Conservation (phyloP, 768 basidiomycete genomes). For the Auricularia heimuer region DNA sequence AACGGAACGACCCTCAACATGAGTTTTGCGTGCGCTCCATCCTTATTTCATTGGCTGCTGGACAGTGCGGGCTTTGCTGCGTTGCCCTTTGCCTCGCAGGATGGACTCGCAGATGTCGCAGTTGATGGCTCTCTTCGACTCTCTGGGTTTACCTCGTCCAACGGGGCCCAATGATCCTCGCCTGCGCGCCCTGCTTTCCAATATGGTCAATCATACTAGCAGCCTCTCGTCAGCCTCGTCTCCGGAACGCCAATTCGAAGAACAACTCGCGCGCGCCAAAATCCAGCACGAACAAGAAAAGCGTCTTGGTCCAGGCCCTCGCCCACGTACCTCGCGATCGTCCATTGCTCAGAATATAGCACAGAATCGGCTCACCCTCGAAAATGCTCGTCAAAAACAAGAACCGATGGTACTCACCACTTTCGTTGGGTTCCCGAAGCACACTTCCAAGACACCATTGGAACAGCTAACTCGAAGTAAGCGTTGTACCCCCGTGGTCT, state of each 20-base stretch:
- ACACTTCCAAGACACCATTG: background rate
- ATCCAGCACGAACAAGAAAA: background rate
- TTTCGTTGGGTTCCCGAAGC: background rate
- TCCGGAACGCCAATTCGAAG: background rate
- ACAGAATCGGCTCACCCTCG: background rate
- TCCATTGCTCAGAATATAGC: background rate
- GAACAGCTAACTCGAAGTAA: background rate
- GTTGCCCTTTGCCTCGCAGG: no score
- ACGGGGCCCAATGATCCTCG: no score
- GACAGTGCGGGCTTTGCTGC: no score
- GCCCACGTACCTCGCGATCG: background rate
- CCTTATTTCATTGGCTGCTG: no score
- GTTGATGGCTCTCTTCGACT: no score
- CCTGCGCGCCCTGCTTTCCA: no score
- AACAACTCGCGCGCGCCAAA: background rate
- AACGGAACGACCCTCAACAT: no score
- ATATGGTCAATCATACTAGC: no score
- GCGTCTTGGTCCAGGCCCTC: background rate
- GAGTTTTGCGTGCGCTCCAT: no score
- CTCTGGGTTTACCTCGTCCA: no score
- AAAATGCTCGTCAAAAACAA: background rate
- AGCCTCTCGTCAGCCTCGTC: background rate
- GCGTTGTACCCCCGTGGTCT: background rate
- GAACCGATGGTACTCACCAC: background rate
- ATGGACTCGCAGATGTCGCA: no score